phyloP scores from a whole-genome alignment of 164 flowering plant species.

The Cinnamomum chago region DNA sequence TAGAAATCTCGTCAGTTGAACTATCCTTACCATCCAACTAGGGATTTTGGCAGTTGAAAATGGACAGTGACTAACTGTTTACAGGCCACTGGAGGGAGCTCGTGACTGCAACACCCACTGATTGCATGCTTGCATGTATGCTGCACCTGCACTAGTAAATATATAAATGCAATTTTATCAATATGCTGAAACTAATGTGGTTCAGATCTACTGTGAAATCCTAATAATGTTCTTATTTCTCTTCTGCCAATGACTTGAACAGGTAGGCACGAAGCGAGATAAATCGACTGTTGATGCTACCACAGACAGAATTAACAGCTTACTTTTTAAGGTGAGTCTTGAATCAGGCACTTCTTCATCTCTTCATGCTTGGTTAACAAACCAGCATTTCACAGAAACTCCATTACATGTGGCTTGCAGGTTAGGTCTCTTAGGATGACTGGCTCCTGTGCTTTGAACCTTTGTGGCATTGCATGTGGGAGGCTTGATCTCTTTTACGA shows the following conservation, averaged over 20 bases:
- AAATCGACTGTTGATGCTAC: constrained; percentile 60
- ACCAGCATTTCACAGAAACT: background rate
- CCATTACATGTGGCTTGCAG: constrained; percentile 30
- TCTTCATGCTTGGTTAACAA: background rate
- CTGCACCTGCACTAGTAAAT: background rate
- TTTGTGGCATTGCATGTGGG: constrained; percentile 94
- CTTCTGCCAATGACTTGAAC: constrained; percentile 15
- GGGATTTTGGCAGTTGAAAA: too few species aligned
- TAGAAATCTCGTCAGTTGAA: too few species aligned
- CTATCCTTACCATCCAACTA: too few species aligned
- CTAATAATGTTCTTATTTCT: background rate
- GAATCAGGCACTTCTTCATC: background rate
- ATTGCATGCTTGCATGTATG: background rate
- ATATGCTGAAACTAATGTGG: background rate
- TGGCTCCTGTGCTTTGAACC: constrained; percentile 93
- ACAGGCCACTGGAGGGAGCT: too few species aligned
- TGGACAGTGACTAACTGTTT: too few species aligned
- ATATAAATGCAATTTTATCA: background rate
- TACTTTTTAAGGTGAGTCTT: constrained; percentile 66
- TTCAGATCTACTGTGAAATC: background rate
- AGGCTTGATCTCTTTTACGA: constrained; percentile 79
- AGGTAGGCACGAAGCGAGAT: constrained; percentile 85
- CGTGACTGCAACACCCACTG: too few species aligned
- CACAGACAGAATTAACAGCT: constrained; percentile 64
- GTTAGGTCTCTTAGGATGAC: constrained; percentile 81